phyloP scores from a whole-genome alignment of 495 filamentous ascomycete species.

The Daldinia loculata region DNA sequence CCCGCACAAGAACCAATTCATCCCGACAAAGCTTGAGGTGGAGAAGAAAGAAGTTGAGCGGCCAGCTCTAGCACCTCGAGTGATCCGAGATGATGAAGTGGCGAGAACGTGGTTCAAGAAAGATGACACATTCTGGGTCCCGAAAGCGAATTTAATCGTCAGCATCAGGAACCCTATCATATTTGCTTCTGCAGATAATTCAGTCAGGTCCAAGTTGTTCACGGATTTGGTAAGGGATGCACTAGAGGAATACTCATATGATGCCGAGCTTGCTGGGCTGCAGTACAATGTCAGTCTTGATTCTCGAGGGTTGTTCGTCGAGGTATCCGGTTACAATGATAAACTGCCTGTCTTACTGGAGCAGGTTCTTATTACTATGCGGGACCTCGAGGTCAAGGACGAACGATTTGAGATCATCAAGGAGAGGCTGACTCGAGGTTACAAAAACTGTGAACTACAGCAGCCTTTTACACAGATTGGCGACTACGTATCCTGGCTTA shows the following conservation, averaged over 20 bases:
- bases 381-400: constrained; percentile 79
- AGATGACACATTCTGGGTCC: constrained; percentile 98
- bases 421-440: constrained; percentile 77
- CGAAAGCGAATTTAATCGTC: constrained; percentile 86
- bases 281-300: constrained; percentile 80
- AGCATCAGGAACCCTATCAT: constrained; percentile 81
- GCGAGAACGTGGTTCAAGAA: constrained; percentile 98
- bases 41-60: constrained; percentile 88
- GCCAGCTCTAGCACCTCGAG: constrained; percentile 76
- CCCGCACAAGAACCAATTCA: constrained; percentile 94
- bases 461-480: constrained; percentile 90
- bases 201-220: constrained; percentile 81
- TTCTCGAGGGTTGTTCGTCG: constrained; percentile 77
- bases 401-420: constrained; percentile 93
- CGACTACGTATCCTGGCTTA: constrained; percentile 84
- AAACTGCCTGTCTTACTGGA: constrained; percentile 92
- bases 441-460: constrained; percentile 85
- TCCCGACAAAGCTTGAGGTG: constrained; percentile 91
- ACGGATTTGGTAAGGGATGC: constrained; percentile 89
- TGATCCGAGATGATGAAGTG: constrained; percentile 86
- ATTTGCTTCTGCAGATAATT: constrained; percentile 77
- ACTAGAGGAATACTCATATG: constrained; percentile 93
- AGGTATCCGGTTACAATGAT: constrained; percentile 92
- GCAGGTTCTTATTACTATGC: constrained; percentile 88
- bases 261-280: constrained; percentile 91